Evolutionary conservation across 2,329 filamentous ascomycete species (phyloP), one percentile per base, ranked within the genome.

Genomic region (Periconia sp.): DNA sequence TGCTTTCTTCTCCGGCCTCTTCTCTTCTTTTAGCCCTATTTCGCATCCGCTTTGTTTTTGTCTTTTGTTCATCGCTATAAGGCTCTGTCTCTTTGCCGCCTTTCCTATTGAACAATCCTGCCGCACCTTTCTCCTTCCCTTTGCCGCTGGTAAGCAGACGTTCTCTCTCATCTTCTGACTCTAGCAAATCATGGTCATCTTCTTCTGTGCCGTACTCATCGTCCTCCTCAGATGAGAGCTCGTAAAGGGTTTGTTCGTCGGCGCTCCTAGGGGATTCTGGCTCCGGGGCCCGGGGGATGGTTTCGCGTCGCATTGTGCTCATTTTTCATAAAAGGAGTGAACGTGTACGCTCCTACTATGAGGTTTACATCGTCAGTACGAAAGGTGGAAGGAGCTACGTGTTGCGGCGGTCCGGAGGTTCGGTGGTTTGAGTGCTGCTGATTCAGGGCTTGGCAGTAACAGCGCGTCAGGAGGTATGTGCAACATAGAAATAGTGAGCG

Each of bases 1-100:
- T 37, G 15, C 33, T 37, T 37, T 37, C 33, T n/a, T 37, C 33
- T 5, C 33, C 10, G 13, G 18, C 2, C 11, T 71, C 87, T 84
- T 37, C 88, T 87, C 60, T 90, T 85, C 68, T 91, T 37, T n/a
- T 27, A 27, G 23, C 89, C 51, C 86, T 86, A 55, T 85, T 73
- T 23, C 58, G 54, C 18, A 59, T 60, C 52, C 77, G 77, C 81
- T 80, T 75, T 55, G 68, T 60, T 54, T 66, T 58, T 42, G 60
- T 65, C 56, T 49, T 59, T 64, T 50, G 40, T 13, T 60, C 55
- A 57, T 19, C 15, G 13, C 47, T 30, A 7, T 51, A 27, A 27
- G 23, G 17, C 37, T 20, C 19, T 5, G 35, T 64, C 50, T 61
- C 58, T 42, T 54, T 55, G 49, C 60, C 64, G 53, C 60, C 64